Conservation (phyloP, 768 basidiomycete species). For the Leccinum pellstonianum region DNA sequence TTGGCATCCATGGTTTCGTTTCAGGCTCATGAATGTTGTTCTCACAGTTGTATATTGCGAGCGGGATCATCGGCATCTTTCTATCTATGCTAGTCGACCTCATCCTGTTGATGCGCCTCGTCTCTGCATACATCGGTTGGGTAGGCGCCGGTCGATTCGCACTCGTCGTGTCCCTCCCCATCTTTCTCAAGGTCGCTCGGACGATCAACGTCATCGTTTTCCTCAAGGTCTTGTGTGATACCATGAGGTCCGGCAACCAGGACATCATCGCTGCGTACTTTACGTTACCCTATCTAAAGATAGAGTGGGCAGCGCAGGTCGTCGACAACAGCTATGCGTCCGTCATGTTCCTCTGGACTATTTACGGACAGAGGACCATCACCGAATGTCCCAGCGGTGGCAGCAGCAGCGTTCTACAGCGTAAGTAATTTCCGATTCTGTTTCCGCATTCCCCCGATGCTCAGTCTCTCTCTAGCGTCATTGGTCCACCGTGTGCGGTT, state of each 20-base stretch:
- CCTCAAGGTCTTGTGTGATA: conserved; percentile 22
- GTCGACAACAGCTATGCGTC: conserved; percentile 33
- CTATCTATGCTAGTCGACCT: conserved; percentile 32
- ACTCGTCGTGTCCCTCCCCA: conserved; percentile 21
- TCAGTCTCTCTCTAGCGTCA: background rate
- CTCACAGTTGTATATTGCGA: conserved; percentile 25
- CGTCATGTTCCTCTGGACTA: conserved; percentile 24
- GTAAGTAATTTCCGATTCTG: background rate
- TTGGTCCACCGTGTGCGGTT: conserved; percentile 9
- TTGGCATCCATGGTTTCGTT: background rate
- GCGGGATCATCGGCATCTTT: conserved; percentile 31
- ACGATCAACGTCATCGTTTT: conserved; percentile 30
- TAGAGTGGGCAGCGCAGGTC: conserved; percentile 30
- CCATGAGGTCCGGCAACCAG: conserved; percentile 14
- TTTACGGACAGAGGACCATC: conserved; percentile 2
- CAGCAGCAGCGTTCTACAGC: background rate
- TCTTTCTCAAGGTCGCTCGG: conserved; percentile 31
- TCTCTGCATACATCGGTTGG: conserved; percentile 21
- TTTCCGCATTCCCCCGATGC: too few relatives aligned
- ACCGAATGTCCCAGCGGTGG: background rate
- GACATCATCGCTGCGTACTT: conserved; percentile 15
- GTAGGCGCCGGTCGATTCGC: conserved; percentile 19
- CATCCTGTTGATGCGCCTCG: conserved; percentile 30
- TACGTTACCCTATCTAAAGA: conserved; percentile 27
- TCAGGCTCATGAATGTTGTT: background rate